Percentiles rank a stretch among this genome's conserved stretches.
Evolutionary conservation across 2,329 filamentous ascomycete species (phyloP).

Genomic region (Capronia epimyces): DNA sequence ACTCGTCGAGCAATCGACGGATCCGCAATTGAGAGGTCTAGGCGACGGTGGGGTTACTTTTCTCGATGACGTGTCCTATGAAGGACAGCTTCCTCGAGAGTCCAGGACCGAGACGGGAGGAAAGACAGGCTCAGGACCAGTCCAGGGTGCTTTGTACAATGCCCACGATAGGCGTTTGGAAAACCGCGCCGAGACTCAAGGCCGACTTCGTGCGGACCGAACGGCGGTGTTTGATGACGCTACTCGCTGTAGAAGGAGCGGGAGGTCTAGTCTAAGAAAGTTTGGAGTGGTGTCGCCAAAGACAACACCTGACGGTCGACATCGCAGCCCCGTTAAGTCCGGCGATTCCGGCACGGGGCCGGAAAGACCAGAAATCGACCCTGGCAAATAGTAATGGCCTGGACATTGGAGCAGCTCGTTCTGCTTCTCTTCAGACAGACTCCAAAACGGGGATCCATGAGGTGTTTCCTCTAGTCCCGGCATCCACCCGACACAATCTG

Average conservation of each 20-base stretch:
- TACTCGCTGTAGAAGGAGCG: background rate
- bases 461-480: no score
- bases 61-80: background rate
- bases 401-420: no score
- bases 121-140: conserved; percentile 1
- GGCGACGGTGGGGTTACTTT: background rate
- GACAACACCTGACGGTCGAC: background rate
- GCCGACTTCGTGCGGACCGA: background rate
- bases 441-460: no score
- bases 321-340: background rate
- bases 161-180: conserved; percentile 1
- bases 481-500: no score
- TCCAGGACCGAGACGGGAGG: background rate
- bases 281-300: background rate
- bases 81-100: background rate
- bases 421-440: no score
- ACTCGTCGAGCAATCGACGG: conserved; percentile 9
- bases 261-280: background rate
- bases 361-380: background rate
- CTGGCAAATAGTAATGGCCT: background rate
- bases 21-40: conserved; percentile 3
- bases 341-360: background rate
- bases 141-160: background rate
- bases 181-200: background rate
- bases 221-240: background rate